These are phyloP conservation scores for Cladosporium oxysporum DNA, from an alignment of 2,329 filamentous ascomycete species.

Conservation along the genomic window DNA sequence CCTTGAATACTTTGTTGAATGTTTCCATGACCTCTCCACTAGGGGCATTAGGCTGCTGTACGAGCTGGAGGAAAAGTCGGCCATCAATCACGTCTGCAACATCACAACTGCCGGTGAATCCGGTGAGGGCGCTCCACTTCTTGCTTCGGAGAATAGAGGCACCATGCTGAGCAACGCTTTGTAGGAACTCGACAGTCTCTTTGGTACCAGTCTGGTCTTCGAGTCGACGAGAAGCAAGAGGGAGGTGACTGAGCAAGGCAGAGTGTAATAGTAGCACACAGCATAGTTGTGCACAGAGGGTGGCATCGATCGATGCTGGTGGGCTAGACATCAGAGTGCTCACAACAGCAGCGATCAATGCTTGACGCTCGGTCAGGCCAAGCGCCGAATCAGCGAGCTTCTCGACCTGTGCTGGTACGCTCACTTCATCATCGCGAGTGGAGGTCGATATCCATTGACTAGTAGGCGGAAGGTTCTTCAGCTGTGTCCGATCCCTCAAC, in stretches of 20 bases:
- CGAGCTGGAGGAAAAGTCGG: constrained; percentile 44
- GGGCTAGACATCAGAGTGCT: constrained; percentile 25
- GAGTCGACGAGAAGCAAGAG: constrained; percentile 35
- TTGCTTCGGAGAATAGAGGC: constrained; percentile 40
- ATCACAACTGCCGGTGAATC: constrained; percentile 42
- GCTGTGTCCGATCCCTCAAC: constrained; percentile 22
- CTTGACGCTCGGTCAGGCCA: constrained; percentile 31
- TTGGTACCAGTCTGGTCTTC: constrained; percentile 19
- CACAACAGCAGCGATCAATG: constrained; percentile 30
- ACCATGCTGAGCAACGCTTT: constrained; percentile 41
- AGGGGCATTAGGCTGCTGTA: constrained; percentile 7
- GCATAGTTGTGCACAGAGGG: constrained; percentile 14
- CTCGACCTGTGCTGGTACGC: constrained; percentile 20
- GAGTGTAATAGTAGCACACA: constrained; percentile 34
- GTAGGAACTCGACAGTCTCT: constrained; percentile 26
- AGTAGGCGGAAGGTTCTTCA: constrained; percentile 5
- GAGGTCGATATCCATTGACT: constrained; percentile 6
- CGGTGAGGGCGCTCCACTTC: constrained; percentile 39
- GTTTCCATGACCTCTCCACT: constrained; percentile 26
- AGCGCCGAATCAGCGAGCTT: constrained; percentile 22
- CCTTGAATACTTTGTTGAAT: constrained; percentile 29
- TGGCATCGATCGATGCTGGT: constrained; percentile 3
- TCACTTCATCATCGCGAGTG: background rate
- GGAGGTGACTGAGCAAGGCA: constrained; percentile 33
- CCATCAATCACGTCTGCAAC: constrained; percentile 60